Evolutionary conservation across 371 early-diverging fungal genomes (phyloP).

Genomic region (Mortierella sp.): DNA sequence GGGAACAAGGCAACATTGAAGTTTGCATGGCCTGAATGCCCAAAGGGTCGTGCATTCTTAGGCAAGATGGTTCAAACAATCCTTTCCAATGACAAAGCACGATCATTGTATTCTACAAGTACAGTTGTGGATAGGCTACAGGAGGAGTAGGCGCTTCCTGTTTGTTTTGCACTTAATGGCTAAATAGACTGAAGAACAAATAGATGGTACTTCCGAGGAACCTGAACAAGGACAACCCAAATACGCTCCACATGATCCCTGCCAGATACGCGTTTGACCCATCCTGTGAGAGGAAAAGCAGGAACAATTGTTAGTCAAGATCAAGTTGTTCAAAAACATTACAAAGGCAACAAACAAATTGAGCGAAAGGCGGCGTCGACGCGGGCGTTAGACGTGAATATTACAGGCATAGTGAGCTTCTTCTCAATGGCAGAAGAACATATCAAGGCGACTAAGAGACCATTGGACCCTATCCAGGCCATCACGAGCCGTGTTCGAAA

Average conservation of each 20-base stretch:
- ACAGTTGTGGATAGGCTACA: too few species aligned
- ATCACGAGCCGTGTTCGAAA: constrained; percentile 88
- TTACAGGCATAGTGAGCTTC: constrained; percentile 50
- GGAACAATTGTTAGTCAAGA: not conserved
- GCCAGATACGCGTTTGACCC: constrained; percentile 76
- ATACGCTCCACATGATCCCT: constrained; percentile 88
- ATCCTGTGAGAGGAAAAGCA: constrained; percentile 16
- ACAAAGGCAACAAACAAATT: not conserved
- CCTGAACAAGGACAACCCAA: constrained; percentile 77
- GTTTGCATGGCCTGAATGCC: too few species aligned
- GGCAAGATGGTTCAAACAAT: too few species aligned
- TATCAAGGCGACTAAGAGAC: constrained; percentile 76
- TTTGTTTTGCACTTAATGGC: constrained; percentile 40
- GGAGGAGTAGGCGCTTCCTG: too few species aligned
- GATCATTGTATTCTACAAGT: too few species aligned
- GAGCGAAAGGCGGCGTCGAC: too few species aligned
- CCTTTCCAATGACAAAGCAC: too few species aligned
- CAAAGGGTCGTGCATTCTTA: too few species aligned
- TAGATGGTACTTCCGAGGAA: constrained; percentile 80
- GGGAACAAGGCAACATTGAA: too few species aligned
- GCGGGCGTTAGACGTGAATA: too few species aligned
- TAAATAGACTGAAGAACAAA: constrained; percentile 56
- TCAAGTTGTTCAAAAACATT: not conserved
- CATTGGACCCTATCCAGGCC: constrained; percentile 88
- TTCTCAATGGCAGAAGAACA: constrained; percentile 63